phyloP scores from a whole-genome alignment of 306 rosid genomes.

The Gynostemma pentaphyllum region DNA sequence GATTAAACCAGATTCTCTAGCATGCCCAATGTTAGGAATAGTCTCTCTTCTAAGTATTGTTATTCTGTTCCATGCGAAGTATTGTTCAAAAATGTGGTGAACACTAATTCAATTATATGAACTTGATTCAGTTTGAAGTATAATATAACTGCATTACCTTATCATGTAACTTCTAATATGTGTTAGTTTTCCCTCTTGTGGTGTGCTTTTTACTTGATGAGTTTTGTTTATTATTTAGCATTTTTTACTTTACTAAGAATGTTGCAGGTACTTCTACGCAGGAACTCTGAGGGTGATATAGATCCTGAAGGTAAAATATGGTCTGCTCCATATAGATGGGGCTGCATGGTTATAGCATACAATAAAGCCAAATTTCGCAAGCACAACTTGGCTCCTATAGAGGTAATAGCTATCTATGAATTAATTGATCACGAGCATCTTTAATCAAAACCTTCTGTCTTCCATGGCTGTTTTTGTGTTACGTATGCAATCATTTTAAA shows the following conservation, averaged over 20 bases:
- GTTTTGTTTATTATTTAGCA: too few species aligned
- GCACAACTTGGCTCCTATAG: constrained; percentile 64
- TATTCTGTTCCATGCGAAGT: neutral
- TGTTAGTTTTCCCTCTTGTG: neutral
- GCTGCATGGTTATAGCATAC: constrained; percentile 93
- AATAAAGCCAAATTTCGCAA: constrained; percentile 58
- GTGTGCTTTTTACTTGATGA: neutral
- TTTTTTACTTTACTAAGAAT: constrained; percentile 24
- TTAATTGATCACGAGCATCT: neutral
- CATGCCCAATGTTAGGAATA: too few species aligned
- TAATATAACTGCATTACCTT: neutral
- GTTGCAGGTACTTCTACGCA: constrained; percentile 69
- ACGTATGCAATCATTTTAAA: neutral
- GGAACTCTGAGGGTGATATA: constrained; percentile 65
- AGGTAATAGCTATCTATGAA: constrained; percentile 26
- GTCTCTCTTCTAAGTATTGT: neutral
- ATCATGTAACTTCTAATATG: too few species aligned
- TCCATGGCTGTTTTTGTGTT: neutral
- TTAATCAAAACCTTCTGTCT: neutral
- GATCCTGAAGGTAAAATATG: constrained; percentile 72
- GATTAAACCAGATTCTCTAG: too few species aligned
- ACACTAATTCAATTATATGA: neutral
- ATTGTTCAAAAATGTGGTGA: neutral
- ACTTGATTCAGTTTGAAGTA: neutral
- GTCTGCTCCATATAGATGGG: constrained; percentile 93